Base-by-base conservation (phyloP, 2,329 filamentous ascomycete genomes). In the Elsinoe perseae region DNA sequence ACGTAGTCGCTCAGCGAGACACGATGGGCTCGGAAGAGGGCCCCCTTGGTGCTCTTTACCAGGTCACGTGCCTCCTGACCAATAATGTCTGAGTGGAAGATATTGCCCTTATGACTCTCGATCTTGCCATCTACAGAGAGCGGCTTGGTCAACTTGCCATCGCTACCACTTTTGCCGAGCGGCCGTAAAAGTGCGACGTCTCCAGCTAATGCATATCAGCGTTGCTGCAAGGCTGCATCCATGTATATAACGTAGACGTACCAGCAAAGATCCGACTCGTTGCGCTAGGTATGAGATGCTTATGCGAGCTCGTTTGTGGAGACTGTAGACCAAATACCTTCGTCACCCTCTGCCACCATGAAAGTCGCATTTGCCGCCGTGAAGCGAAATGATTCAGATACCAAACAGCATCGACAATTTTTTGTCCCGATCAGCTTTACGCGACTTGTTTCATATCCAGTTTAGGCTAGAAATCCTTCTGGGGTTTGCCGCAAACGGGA, bases 1-100 rank as follows among this genome's bases (percentile, higher is more conserved):
- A 89, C 81, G 71, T 91, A 91, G 69, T 89, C 84, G 48, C 84
- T 83, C 57, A 93, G 72, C 0, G 84, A 84, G 14, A 87, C 85
- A 60, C 82, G 79, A 55, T 80, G 78, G 38, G 89, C 65, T 58
- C 82, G 75, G 58, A 80, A 81, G 3, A 75, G 66, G 59, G 62
- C 62, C 67, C 77, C 77, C 1, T 59, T 61, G 12, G 72, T 75
- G 46, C 83, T 79, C 34, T 71, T 67, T 9, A 89, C 72, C n/a
- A 76, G 64, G 61, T 86, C 82, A 59, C 85, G 77, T 3, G 79
- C 68, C 38, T 71, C 70, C 60, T 77, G 80, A 36, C 85, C 86
- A 63, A 91, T 85, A 56, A 90, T 79, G 34, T 82, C 77, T 54
- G 72, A 68, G 54, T 80, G 77, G 0, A 67, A 60, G 9, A 85